Base-by-base conservation (phyloP, 768 basidiomycete species). In the Amanita exitialis region DNA sequence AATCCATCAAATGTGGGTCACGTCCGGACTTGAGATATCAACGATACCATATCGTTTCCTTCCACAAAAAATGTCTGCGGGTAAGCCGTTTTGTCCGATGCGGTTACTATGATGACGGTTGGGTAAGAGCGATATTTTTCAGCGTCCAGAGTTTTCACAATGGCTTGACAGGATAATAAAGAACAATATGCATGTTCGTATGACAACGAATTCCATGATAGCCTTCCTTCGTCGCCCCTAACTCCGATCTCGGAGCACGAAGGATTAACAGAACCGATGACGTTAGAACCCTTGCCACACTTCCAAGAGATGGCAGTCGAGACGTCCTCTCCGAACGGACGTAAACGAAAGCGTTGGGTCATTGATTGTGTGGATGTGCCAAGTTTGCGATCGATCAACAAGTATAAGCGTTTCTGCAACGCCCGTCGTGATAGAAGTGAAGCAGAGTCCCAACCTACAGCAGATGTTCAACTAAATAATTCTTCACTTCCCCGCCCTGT, bases 31-130 rank as follows among this genome's bases (percentile, higher is more conserved):
- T 35, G 16, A 18, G n/a, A 35, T 51, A 44, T 51, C 50, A 51
- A 44, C 28, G 50, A 30, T 51, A 34, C 13, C 50, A 51, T 21
- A 25, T 34, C 9, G 32, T 41, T 6, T 8, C 43, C 3, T 44
- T 34, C 25, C 43, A 44, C 50, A 34, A 15, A 6, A 51, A 44
- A 23, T 35, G 50, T 18, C n/a, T 36, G 12, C 42, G 34, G 13
- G 42, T 32, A 10, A 51, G 35, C 15, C 28, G 16, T 18, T 20
- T n/a, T 25, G 30, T 51, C 9, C 50, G 30, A 44, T 15, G 13
- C 9, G 50, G 50, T 13, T 51, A 51, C n/a, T 51, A 51, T 36
- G 50, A 51, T 51, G 35, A 43, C 4, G 42, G 32, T 25, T 51
- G 41, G 50, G 50, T 51, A 51, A 44, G 30, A 23, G 20, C n/a